phyloP scores from a whole-genome alignment of 2,329 filamentous ascomycete genomes.

The Pseudocercospora vitis region DNA sequence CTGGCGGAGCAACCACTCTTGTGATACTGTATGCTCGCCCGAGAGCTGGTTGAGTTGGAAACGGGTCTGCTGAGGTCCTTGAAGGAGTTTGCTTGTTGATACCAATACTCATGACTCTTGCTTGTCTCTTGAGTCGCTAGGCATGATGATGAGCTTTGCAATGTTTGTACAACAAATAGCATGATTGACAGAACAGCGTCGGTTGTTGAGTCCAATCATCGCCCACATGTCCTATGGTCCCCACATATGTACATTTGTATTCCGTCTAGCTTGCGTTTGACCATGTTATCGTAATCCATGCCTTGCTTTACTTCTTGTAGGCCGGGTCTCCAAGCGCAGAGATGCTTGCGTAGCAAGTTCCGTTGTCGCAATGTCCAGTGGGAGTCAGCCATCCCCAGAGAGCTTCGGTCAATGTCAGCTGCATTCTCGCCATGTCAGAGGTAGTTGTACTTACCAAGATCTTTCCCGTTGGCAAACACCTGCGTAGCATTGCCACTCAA shows the following conservation, averaged over 20 bases:
- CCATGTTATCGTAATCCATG: neutral
- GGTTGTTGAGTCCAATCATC: no score
- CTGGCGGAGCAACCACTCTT: neutral
- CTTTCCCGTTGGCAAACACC: constrained; percentile 19
- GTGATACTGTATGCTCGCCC: neutral
- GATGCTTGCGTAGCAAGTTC: constrained; percentile 14
- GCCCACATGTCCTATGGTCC: no score
- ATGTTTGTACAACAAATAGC: constrained; percentile 5
- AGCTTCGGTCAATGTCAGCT: neutral
- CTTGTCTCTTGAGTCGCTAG: neutral
- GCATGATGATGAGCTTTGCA: neutral
- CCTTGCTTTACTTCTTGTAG: constrained; percentile 7
- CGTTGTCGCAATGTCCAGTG: constrained; percentile 12
- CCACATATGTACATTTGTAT: no score
- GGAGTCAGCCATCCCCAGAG: constrained; percentile 21
- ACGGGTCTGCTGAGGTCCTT: no score
- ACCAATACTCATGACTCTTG: neutral
- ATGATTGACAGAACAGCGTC: neutral
- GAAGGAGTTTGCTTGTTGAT: constrained; percentile 3
- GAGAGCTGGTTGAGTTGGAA: neutral
- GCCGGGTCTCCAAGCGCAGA: constrained; percentile 19
- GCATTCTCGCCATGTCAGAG: neutral
- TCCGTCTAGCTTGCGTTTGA: no score
- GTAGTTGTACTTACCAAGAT: neutral
- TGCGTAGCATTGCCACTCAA: constrained; percentile 19